Evolutionary conservation across 805 yeast species (phyloP).

Genomic region (Ogataea trehaloabstinens): DNA sequence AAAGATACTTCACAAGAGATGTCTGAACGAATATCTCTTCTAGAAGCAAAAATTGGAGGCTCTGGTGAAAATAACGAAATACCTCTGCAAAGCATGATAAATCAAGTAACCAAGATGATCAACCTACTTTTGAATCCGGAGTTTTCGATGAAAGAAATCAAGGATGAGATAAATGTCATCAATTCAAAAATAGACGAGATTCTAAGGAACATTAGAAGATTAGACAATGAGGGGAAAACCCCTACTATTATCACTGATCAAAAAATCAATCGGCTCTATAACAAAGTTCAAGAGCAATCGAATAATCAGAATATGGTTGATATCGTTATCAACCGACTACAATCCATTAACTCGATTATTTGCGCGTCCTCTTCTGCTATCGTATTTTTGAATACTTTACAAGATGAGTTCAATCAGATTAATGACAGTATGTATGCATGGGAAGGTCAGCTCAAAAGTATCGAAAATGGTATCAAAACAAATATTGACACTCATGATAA

Average conservation of each 20-base stretch:
- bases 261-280: conserved; percentile 20
- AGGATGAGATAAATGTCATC: conserved; percentile 12
- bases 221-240: conserved; percentile 5
- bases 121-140: conserved; percentile 20
- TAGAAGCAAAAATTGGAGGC: conserved; percentile 16
- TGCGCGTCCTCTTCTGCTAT: conserved; percentile 8
- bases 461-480: conserved; percentile 15
- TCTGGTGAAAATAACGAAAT: conserved; percentile 1
- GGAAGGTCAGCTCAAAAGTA: conserved; percentile 20
- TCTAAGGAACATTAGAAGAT: conserved; percentile 8
- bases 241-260: conserved; percentile 12
- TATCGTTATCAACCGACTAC: conserved; percentile 17
- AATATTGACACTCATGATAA: conserved; percentile 9
- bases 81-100: conserved; percentile 23
- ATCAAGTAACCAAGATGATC: conserved; percentile 25
- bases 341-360: conserved; percentile 16
- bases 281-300: conserved; percentile 18
- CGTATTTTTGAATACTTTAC: conserved; percentile 13
- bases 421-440: conserved; percentile 18
- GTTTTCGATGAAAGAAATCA: conserved; percentile 13
- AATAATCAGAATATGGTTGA: conserved; percentile 18
- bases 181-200: conserved; percentile 8
- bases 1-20: conserved; percentile 1
- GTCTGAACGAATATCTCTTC: conserved; percentile 12
- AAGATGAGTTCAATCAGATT: conserved; percentile 16